phyloP scores from a whole-genome alignment of 2,329 filamentous ascomycete species.

The Arthrobotrys musiformis region DNA sequence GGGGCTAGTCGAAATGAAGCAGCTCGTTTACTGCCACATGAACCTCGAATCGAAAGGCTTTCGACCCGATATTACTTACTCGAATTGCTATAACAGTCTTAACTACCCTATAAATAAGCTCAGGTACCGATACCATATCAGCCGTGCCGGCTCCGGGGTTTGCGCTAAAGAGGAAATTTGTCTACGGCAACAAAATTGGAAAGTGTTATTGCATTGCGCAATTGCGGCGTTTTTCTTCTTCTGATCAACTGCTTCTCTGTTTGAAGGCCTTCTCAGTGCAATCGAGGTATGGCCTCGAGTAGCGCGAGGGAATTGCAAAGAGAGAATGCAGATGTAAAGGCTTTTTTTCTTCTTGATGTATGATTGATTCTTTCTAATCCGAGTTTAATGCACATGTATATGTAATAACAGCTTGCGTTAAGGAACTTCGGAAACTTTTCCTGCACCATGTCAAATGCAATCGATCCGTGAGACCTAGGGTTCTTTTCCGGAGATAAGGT shows the following conservation, averaged over 20 bases:
- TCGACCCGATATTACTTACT: slow-evolving; percentile 37
- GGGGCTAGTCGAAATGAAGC: slow-evolving; percentile 41
- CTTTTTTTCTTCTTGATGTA: neutral
- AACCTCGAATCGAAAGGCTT: slow-evolving; percentile 29
- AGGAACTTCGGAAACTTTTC: slow-evolving; percentile 29
- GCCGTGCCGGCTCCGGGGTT: slow-evolving; percentile 35
- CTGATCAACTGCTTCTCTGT: too few species aligned
- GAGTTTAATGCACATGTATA: slow-evolving; percentile 31
- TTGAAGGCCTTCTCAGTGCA: neutral
- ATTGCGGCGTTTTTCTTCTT: slow-evolving; percentile 9
- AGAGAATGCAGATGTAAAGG: neutral
- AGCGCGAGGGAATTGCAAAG: slow-evolving; percentile 5
- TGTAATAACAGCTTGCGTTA: slow-evolving; percentile 17
- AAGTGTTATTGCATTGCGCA: slow-evolving; percentile 37
- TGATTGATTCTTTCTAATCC: slow-evolving; percentile 5
- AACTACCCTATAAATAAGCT: slow-evolving; percentile 31
- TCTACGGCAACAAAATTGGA: slow-evolving; percentile 18
- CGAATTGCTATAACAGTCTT: slow-evolving; percentile 25
- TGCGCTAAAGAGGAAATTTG: slow-evolving; percentile 19
- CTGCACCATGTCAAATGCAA: slow-evolving; percentile 16
- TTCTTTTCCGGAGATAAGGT: slow-evolving; percentile 4
- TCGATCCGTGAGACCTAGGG: slow-evolving; percentile 6
- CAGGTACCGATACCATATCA: slow-evolving; percentile 43
- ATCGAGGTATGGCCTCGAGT: neutral
- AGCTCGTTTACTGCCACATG: slow-evolving; percentile 38